Evolutionary conservation across 2,329 filamentous ascomycete genomes (phyloP), one percentile per base, ranked within the genome.

Genomic region (Penicillium sp.): DNA sequence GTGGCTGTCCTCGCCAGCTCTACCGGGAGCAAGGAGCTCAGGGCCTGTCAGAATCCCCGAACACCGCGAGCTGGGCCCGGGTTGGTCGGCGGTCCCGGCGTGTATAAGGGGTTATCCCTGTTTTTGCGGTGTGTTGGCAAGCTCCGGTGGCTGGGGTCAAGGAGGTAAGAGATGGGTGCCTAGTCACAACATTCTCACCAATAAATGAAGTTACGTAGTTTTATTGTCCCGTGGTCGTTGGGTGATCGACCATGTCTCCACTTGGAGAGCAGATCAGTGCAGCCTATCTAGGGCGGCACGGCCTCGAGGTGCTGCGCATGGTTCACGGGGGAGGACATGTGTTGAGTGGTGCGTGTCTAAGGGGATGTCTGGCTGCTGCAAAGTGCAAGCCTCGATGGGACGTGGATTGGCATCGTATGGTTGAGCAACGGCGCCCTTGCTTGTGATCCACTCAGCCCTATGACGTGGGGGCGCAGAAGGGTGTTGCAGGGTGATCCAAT

Each of bases 361-460:
- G 4, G 4, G 10, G 4, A 39, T 39, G 36, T 23, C 16, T 39
- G 6, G 4, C 36, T 39, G 18, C 16, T 29, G 24, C 24, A 26
- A 26, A 29, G 28, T 2, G 18, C 36, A 9, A 39, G 9, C 12
- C 36, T 39, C 18, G 21, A 10, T 21, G 36, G 34, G 36, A 39
- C 13, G 12, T 21, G 16, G 16, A 21, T 21, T n/a, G 16, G 5
- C 6, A 36, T 9, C n/a, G 34, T 38, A n/a, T 39, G 36, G 7
- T 39, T 6, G 49, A 50, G 49, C 7, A 48, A 52, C 6, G 24
- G 12, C 23, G n/a, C 45, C 49, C 53, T 53, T 51, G 44, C 53
- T 43, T 44, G 31, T 23, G 21, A 44, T 23, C 43, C 24, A 6
- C n/a, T 61, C 60, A 63, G 61, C 61, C 59, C 49, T 63, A 63